These are phyloP conservation scores for Solanum chiquidenum DNA, from an alignment of 257 asterid genomes.

Conservation along the genomic window DNA sequence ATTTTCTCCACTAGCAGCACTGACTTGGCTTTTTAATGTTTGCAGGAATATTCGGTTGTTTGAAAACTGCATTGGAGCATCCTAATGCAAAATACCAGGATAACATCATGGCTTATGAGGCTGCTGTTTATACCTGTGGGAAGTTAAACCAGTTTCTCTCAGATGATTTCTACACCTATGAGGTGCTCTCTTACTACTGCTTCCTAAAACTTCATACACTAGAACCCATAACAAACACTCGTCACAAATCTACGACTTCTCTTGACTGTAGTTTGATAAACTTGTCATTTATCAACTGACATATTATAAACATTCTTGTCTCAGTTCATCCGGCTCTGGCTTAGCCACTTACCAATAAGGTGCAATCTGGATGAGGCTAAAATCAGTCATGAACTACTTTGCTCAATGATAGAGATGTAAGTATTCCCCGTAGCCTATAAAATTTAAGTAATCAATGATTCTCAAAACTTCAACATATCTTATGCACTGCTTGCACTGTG, in stretches of 20 bases:
- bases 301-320: neutral
- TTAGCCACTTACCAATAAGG: neutral
- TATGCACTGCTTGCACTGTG: neutral
- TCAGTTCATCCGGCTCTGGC: neutral
- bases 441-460: neutral
- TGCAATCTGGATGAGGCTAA: neutral
- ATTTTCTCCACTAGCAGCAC: neutral
- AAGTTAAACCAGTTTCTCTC: neutral
- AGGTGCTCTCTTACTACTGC: neutral
- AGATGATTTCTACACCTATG: neutral
- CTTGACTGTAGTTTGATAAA: neutral
- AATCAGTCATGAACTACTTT: neutral
- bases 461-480: neutral
- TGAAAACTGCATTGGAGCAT: neutral
- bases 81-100: neutral
- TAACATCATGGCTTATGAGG: neutral
- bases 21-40: neutral
- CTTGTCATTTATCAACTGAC: neutral
- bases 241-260: neutral
- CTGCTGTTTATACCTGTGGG: neutral
- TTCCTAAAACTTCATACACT: neutral
- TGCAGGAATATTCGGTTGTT: neutral
- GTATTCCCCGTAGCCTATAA: neutral
- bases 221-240: neutral
- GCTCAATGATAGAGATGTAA: neutral